Evolutionary conservation across 345 rosid genomes (phyloP), one percentile per base, ranked within the genome.

Genomic region (Euphorbia peplus): DNA sequence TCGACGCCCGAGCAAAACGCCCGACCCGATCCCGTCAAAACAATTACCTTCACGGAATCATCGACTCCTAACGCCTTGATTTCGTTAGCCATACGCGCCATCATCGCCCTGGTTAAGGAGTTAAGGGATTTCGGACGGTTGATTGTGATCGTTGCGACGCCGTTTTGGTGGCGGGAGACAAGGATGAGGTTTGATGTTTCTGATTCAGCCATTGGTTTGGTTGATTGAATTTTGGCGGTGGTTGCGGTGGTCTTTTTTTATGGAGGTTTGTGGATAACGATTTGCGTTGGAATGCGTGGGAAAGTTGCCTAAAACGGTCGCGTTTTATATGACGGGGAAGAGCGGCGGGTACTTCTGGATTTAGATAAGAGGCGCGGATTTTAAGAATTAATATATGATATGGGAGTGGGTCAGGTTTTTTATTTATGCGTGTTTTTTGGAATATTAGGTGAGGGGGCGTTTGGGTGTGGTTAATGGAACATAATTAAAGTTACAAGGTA

Each of bases 1-100:
- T 95, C 99, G 5, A 91, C 87, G 14, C 99, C 99, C 6, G 98
- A 82, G 73, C 98, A 95, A 75, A 91, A 95, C 8, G 98, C 83
- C 39, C 90, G 80, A 63, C 99, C 98, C 25, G 95, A 77, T 9
- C 93, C 96, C 14, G 89, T 71, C 32, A 95, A 64, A 44, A 95
- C 79, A 19, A 91, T 81, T 53, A 82, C 93, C 81, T 78, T 78
- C 3, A 90, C 88, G 0, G 92, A 78, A 2, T 83, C 83, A 53
- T 90, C 96, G 18, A 68, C 26, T 29, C 68, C 88, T 39, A 91
- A 75, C 5, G 83, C 74, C 73, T 83, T 85, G 80, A 90, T 84
- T 0, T 86, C 88, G 30, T 70, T 37, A 19, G 98, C 97, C 60
- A 95, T 74, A 32, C 86, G 90, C 15, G 44, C 71, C 80, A 95